A percentile compares a stretch with the other conserved stretches of the same genome.
Conservation (phyloP, 2,329 filamentous ascomycete species). For the Xylariales sp. region DNA sequence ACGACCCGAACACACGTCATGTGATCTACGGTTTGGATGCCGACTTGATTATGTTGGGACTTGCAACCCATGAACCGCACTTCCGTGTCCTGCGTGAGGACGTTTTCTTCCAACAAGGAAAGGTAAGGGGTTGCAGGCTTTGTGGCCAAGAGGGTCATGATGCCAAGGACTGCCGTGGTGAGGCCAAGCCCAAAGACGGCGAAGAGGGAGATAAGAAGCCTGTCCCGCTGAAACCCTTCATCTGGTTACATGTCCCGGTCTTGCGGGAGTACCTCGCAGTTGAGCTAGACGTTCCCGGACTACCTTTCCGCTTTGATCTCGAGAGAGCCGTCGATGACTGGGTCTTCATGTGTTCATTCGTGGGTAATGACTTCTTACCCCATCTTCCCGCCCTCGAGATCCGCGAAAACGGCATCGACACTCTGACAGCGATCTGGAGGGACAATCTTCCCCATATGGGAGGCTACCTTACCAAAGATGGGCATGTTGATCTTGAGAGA, state of each 20-base stretch:
- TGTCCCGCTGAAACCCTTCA: conserved; percentile 79
- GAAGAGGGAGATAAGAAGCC: conserved; percentile 78
- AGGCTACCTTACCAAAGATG: conserved; percentile 93
- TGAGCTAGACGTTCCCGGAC: conserved; percentile 76
- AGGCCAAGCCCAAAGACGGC: conserved; percentile 70
- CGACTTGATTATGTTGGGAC: conserved; percentile 96
- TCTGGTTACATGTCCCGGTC: conserved; percentile 93
- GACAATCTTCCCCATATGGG: conserved; percentile 89
- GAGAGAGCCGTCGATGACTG: conserved; percentile 95
- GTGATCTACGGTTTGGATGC: conserved; percentile 98
- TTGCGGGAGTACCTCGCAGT: conserved; percentile 89
- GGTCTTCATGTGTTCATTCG: conserved; percentile 99
- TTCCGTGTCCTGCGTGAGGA: conserved; percentile 96
- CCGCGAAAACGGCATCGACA: conserved; percentile 94
- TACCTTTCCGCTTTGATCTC: conserved; percentile 86
- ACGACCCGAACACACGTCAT: conserved; percentile 94
- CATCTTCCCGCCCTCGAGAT: conserved; percentile 98
- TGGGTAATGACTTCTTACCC: conserved; percentile 96
- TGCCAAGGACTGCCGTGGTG: conserved; percentile 76
- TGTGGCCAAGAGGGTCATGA: conserved; percentile 93
- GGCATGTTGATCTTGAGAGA: conserved; percentile 78
- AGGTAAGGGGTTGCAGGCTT: conserved; percentile 74
- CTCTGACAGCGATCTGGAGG: conserved; percentile 93
- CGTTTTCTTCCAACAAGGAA: conserved; percentile 88
- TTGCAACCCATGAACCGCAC: conserved; percentile 95